Evolutionary conservation across 2,329 filamentous ascomycete species (phyloP), one percentile per base, ranked within the genome.

Genomic region (Penicillium verrucosum): DNA sequence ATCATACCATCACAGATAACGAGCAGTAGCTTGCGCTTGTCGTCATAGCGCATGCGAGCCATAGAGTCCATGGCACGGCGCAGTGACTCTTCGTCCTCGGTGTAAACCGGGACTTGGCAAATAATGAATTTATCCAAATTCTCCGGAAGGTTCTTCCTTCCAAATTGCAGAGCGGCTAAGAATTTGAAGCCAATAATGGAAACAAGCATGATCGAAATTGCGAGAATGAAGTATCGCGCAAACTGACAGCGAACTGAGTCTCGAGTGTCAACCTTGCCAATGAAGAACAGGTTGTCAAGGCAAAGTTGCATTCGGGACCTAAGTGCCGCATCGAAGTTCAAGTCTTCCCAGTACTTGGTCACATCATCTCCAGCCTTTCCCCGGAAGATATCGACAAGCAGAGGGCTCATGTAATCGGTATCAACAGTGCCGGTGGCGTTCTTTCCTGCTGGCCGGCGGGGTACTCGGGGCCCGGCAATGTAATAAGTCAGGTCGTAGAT

Each of bases 111-210:
- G 58, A 99, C 93, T 75, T 97, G 95, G 71, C 91, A 96, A 76
- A 99, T 97, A 73, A 99, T 82, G 73, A 99, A 99, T 73, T 99
- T 99, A 77, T 99, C 94, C 30, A 99, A 84, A 70, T 97, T 94
- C 76, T 99, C 94, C 0, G 94, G 95, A 37, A 93, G 79, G 62
- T 90, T 97, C 79, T 96, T 96, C 66, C 83, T 86, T 43, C 90
- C 88, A 68, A 99, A 99, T 70, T 99, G 94, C 57, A 99, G 82
- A 8, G 94, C 94, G 32, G 95, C 95, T 64, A 97, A 82, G 80
- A 99, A 99, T 74, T 99, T 99, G 85, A 97, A 95, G 18, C 83
- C 85, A 65, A 99, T 93, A 60, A 99, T 87, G 44, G 82, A 82
- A 65, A 87, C 89, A 43, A 99, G 80, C 56, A 97, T 65, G 62